Percentiles rank a stretch among this genome's conserved stretches.
phyloP scores from a whole-genome alignment of 768 basidiomycete genomes.

The Daedalea quercina region DNA sequence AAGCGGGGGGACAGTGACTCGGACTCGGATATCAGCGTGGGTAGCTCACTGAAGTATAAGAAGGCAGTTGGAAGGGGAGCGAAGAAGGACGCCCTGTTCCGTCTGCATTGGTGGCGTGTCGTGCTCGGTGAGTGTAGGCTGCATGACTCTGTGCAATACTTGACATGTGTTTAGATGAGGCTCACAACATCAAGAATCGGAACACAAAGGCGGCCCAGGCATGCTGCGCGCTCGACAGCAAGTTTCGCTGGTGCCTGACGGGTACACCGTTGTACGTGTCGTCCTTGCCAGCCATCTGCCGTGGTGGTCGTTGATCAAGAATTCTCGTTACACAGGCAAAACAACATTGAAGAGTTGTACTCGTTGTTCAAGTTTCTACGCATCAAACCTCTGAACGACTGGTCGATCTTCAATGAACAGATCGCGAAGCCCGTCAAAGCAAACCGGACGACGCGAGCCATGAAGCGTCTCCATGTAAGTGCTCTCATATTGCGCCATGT shows the following conservation, averaged over 20 bases:
- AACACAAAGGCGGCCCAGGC: slow-evolving; percentile 33
- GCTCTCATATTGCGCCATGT: not conserved
- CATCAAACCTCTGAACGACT: slow-evolving; percentile 74
- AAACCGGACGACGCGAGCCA: slow-evolving; percentile 57
- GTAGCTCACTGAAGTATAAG: slow-evolving; percentile 33
- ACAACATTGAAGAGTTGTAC: slow-evolving; percentile 84
- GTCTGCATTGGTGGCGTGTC: slow-evolving; percentile 76
- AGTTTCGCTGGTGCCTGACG: slow-evolving; percentile 48
- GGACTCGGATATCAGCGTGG: slow-evolving; percentile 40
- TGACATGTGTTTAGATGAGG: slow-evolving; percentile 35
- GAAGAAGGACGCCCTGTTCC: slow-evolving; percentile 61
- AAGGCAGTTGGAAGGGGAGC: slow-evolving; percentile 32
- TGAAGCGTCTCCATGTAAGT: slow-evolving; percentile 76
- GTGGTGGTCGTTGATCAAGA: not conserved
- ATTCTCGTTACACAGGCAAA: slow-evolving; percentile 49
- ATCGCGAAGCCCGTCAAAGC: slow-evolving; percentile 77
- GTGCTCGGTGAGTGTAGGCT: slow-evolving; percentile 56
- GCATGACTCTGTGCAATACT: not conserved
- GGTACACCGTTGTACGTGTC: slow-evolving; percentile 32
- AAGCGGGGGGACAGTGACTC: slow-evolving; percentile 23
- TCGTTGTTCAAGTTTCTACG: slow-evolving; percentile 87
- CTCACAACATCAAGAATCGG: slow-evolving; percentile 52
- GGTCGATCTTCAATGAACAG: slow-evolving; percentile 69
- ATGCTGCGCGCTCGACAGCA: slow-evolving; percentile 34
- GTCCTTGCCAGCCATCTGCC: no score